A percentile compares a stretch with the other conserved stretches of the same genome.
Conservation (phyloP, 768 basidiomycete genomes). For the Hortiboletus flavorubellus region DNA sequence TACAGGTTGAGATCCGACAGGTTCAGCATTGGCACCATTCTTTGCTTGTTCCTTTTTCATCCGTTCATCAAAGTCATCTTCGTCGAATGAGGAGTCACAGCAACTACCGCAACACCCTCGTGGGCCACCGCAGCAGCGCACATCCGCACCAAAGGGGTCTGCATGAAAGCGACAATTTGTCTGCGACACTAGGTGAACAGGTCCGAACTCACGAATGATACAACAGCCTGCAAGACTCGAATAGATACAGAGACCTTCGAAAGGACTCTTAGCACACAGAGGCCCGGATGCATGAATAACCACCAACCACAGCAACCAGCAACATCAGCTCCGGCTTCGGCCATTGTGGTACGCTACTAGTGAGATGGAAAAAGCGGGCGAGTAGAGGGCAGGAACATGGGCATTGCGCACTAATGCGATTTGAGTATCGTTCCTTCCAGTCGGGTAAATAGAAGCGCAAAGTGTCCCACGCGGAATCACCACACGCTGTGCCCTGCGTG, state of each 20-base stretch:
- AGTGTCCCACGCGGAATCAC: not conserved
- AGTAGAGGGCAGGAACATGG: too few species aligned
- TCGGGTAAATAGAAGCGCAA: not conserved
- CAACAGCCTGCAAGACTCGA: slow-evolving; percentile 23
- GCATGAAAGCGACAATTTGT: not conserved
- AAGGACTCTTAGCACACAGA: not conserved
- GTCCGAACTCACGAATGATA: slow-evolving; percentile 20
- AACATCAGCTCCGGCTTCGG: slow-evolving; percentile 5
- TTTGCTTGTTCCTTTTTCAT: slow-evolving; percentile 24
- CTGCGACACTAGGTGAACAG: not conserved
- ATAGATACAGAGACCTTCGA: slow-evolving; percentile 14
- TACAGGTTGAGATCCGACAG: slow-evolving; percentile 22
- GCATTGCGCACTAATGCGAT: too few species aligned
- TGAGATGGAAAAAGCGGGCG: not conserved
- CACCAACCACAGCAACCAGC: slow-evolving; percentile 25
- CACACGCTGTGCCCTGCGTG: not conserved
- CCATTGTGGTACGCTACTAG: slow-evolving; percentile 13
- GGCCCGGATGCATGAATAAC: not conserved
- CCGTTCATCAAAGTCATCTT: slow-evolving; percentile 30
- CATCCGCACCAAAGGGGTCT: slow-evolving; percentile 24
- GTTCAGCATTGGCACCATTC: slow-evolving; percentile 4
- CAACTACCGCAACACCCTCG: slow-evolving; percentile 29
- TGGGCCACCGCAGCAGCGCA: slow-evolving; percentile 24
- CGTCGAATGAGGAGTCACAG: slow-evolving; percentile 27
- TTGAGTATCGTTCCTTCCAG: too few species aligned